Evolutionary conservation across 805 yeast genomes (phyloP).

Genomic region (Schwanniomyces occidentalis): DNA sequence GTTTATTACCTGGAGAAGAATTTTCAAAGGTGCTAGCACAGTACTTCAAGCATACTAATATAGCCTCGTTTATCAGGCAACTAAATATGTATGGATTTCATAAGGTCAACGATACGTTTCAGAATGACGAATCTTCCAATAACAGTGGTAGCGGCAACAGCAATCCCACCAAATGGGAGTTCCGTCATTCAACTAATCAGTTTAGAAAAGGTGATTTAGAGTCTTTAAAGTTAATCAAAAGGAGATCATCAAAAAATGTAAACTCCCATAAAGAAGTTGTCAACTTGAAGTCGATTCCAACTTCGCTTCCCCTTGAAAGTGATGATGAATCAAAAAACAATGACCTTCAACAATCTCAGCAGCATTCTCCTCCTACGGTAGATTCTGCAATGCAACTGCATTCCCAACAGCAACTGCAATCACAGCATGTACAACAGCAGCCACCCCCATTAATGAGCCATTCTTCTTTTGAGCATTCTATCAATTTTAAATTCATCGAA

Average conservation of each 20-base stretch:
- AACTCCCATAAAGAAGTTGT: constrained; percentile 41
- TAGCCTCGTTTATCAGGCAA: constrained; percentile 44
- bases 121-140: constrained; percentile 16
- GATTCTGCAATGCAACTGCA: constrained; percentile 6
- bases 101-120: constrained; percentile 43
- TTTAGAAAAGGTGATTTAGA: constrained; percentile 83
- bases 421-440: constrained; percentile 1
- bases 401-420: constrained; percentile 16
- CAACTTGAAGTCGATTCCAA: constrained; percentile 31
- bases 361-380: constrained; percentile 2
- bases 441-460: constrained; percentile 12
- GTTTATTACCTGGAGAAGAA: constrained; percentile 82
- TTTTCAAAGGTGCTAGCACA: constrained; percentile 69
- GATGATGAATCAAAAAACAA: background rate
- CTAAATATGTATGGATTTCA: constrained; percentile 49
- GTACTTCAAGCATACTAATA: constrained; percentile 51
- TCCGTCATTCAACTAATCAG: constrained; percentile 75
- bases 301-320: constrained; percentile 1
- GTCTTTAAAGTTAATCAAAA: constrained; percentile 69
- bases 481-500: constrained; percentile 32
- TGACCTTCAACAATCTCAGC: constrained; percentile 5
- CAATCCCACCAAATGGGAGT: constrained; percentile 64
- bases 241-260: constrained; percentile 57
- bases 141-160: constrained; percentile 7
- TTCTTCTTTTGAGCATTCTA: constrained; percentile 17